A percentile compares a stretch with the other conserved stretches of the same genome.
Evolutionary conservation across 106 monocot genomes (phyloP).

Genomic region (Triglochin maritima): DNA sequence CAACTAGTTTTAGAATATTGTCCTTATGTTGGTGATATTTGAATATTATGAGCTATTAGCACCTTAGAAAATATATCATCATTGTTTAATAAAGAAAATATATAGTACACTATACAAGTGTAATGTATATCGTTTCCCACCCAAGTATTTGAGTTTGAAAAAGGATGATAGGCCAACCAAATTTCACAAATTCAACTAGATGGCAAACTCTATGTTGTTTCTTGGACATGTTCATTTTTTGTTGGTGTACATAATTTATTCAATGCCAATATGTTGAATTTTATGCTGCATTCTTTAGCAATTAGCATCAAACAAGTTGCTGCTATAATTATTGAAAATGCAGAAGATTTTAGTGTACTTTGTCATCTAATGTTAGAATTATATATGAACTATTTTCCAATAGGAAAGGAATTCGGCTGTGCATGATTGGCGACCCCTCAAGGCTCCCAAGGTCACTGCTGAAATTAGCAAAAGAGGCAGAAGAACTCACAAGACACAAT

Average conservation of each 20-base stretch:
- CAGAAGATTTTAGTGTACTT: no score
- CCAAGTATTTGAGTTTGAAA: no score
- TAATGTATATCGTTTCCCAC: no score
- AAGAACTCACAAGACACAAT: slow-evolving; percentile 33
- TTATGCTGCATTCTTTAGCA: not conserved
- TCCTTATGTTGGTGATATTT: no score
- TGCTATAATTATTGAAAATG: not conserved
- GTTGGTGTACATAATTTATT: not conserved
- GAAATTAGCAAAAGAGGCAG: slow-evolving; percentile 31
- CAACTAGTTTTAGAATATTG: no score
- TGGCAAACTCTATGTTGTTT: not conserved
- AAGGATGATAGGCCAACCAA: no score
- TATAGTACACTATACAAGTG: no score
- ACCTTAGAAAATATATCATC: no score
- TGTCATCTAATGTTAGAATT: not conserved
- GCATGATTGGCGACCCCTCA: slow-evolving; percentile 52
- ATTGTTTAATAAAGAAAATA: no score
- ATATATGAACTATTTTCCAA: not conserved
- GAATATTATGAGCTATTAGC: no score
- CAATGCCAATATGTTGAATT: not conserved
- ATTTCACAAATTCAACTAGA: no score
- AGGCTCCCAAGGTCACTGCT: slow-evolving; percentile 47
- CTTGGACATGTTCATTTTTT: not conserved
- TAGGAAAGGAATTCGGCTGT: slow-evolving; percentile 52
- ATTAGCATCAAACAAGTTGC: not conserved